phyloP scores from a whole-genome alignment of 345 rosid genomes.

The Anastatica hierochuntica region DNA sequence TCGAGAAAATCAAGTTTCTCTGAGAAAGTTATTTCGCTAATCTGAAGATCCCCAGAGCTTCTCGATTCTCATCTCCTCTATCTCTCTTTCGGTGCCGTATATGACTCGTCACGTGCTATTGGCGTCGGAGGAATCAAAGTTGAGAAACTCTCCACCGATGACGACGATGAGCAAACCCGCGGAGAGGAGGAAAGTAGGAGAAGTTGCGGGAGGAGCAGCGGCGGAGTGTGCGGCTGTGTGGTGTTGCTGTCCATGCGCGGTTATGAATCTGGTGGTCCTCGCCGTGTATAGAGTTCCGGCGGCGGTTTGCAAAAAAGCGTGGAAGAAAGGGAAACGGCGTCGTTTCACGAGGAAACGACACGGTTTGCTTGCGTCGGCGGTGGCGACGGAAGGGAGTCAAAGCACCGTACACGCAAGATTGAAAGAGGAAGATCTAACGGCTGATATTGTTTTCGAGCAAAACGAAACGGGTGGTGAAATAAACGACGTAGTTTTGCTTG shows the following conservation, averaged over 20 bases:
- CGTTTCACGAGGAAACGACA: conserved; percentile 23
- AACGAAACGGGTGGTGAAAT: background rate
- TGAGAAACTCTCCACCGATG: background rate
- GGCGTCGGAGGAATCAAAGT: conserved; percentile 9
- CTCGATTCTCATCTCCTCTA: background rate
- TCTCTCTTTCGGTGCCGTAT: background rate
- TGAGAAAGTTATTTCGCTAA: conserved; percentile 13
- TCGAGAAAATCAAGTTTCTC: conserved; percentile 8
- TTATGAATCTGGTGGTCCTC: conserved; percentile 47
- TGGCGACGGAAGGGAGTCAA: conserved; percentile 4
- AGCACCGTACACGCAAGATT: conserved; percentile 22
- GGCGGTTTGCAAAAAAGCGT: conserved; percentile 47
- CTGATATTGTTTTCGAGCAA: conserved; percentile 4
- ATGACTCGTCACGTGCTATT: conserved; percentile 31
- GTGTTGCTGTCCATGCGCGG: conserved; percentile 58
- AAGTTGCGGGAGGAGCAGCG: conserved; percentile 52
- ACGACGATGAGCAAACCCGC: background rate
- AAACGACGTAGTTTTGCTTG: conserved; percentile 27
- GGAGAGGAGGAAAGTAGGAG: conserved; percentile 33
- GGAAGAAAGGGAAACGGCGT: conserved; percentile 31
- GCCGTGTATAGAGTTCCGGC: conserved; percentile 59
- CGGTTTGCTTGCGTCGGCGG: conserved; percentile 17
- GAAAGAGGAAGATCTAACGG: conserved; percentile 17
- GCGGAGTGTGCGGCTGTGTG: conserved; percentile 68
- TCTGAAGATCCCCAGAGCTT: conserved; percentile 13